phyloP scores from a whole-genome alignment of 345 rosid genomes.

The Camelina sativa region DNA sequence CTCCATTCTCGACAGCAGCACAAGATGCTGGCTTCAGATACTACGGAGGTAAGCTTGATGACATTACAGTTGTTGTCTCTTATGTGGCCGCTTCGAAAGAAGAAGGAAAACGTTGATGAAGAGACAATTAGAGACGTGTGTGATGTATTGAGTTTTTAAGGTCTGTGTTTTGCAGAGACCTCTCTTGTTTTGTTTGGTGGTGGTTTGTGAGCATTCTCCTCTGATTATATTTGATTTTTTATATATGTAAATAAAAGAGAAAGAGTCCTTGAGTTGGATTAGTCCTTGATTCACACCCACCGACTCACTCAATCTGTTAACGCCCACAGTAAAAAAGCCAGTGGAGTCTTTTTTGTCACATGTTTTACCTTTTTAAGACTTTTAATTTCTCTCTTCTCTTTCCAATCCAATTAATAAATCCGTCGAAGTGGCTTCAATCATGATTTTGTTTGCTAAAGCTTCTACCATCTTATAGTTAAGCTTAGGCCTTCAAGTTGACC shows the following conservation, averaged over 20 bases:
- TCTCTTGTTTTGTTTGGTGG: conserved; percentile 34
- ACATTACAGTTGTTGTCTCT: conserved; percentile 97
- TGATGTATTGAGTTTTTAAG: conserved; percentile 33
- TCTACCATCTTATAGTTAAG: too few species aligned
- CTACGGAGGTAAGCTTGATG: conserved; percentile 99
- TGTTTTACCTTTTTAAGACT: background rate
- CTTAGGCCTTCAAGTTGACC: too few species aligned
- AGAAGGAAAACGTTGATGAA: conserved; percentile 35
- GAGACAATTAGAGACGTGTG: conserved; percentile 23
- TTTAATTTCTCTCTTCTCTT: background rate
- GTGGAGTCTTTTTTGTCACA: conserved; percentile 15
- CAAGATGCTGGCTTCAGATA: conserved; percentile 98
- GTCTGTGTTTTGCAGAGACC: conserved; percentile 33
- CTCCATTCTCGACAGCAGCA: conserved; percentile 97
- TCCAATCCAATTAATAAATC: background rate
- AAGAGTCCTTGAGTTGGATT: conserved; percentile 16
- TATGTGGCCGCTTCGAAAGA: conserved; percentile 59
- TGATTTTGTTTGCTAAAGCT: background rate
- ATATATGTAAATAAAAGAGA: conserved; percentile 38
- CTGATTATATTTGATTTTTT: conserved; percentile 43
- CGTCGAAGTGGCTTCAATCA: background rate
- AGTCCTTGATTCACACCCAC: conserved; percentile 25
- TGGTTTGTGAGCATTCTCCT: conserved; percentile 35
- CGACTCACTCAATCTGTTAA: background rate
- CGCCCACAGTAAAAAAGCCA: conserved; percentile 23